phyloP scores from a whole-genome alignment of 768 basidiomycete species.

The Rhodotorula taiwanensis region DNA sequence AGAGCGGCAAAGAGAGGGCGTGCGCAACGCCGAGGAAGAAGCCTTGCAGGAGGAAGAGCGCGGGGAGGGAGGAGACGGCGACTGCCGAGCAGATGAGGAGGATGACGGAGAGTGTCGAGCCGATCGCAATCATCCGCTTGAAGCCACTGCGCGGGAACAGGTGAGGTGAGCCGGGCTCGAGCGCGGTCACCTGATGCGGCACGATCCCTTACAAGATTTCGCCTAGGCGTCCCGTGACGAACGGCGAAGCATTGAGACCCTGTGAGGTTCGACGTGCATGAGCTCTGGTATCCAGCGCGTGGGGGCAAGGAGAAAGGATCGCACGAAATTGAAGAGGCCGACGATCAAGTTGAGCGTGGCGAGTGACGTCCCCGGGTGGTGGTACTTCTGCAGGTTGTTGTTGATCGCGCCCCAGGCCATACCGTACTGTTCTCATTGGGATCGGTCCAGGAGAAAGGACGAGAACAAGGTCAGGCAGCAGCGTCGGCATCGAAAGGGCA shows the following conservation, averaged over 20 bases:
- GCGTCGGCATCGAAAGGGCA: background rate
- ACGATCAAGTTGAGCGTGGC: slow-evolving; percentile 1
- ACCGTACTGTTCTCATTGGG: too few species aligned
- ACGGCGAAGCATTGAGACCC: slow-evolving; percentile 10
- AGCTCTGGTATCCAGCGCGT: background rate
- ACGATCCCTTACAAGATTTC: slow-evolving; percentile 25
- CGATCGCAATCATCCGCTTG: slow-evolving; percentile 33
- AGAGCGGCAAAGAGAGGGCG: slow-evolving; percentile 26
- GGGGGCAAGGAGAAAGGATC: background rate
- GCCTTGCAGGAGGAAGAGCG: slow-evolving; percentile 26
- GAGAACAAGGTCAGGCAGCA: background rate
- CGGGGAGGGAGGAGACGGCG: slow-evolving; percentile 17
- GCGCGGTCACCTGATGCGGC: too few species aligned
- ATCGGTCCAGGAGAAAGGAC: too few species aligned
- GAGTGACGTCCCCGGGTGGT: slow-evolving; percentile 2
- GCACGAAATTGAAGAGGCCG: background rate
- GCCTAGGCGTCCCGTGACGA: slow-evolving; percentile 16
- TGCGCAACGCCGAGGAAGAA: slow-evolving; percentile 15
- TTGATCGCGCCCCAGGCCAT: slow-evolving; percentile 14
- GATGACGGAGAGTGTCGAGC: background rate
- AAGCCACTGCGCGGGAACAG: slow-evolving; percentile 1
- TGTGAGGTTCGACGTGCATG: slow-evolving; percentile 5
- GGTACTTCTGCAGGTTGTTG: background rate
- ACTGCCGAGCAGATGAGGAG: slow-evolving; percentile 11
- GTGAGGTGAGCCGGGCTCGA: too few species aligned